Evolutionary conservation across 1,284 basidiomycete species (phyloP).

Genomic region (Cutaneotrichosporon sp.): DNA sequence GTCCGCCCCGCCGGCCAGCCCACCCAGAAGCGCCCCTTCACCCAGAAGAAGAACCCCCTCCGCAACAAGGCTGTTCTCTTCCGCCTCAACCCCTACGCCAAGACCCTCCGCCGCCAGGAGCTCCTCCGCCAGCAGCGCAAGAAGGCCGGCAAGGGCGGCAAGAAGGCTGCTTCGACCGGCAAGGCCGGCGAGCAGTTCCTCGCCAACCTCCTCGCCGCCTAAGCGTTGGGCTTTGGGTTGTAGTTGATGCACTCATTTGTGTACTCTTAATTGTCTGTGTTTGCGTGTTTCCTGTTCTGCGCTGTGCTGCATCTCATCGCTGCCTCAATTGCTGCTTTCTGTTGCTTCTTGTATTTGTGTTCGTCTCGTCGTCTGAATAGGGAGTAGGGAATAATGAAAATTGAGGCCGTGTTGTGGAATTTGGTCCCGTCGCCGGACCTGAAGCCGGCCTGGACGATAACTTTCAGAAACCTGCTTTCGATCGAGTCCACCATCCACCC

Average conservation of each 20-base stretch:
- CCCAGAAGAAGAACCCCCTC: slow-evolving; percentile 99
- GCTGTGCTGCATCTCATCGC: not conserved
- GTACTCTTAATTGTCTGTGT: not conserved
- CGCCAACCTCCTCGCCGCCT: slow-evolving; percentile 80
- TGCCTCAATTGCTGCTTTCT: not conserved
- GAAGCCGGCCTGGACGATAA: not conserved
- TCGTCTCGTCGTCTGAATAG: not conserved
- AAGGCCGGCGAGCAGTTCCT: slow-evolving; percentile 85
- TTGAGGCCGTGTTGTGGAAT: slow-evolving; percentile 6
- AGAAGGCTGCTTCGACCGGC: slow-evolving; percentile 50
- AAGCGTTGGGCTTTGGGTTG: slow-evolving; percentile 48
- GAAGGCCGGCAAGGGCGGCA: slow-evolving; percentile 48
- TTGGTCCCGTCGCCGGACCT: slow-evolving; percentile 16
- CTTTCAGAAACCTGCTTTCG: slow-evolving; percentile 4
- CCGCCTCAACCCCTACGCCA: slow-evolving; percentile 99
- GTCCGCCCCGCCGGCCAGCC: slow-evolving; percentile 70
- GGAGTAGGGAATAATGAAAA: not conserved
- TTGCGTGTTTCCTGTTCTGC: not conserved
- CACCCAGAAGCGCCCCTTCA: slow-evolving; percentile 72
- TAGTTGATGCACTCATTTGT: slow-evolving; percentile 23
- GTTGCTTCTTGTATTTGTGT: not conserved
- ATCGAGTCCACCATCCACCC: not conserved
- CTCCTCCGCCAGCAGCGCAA: slow-evolving; percentile 57
- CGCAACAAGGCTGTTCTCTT: slow-evolving; percentile 95
- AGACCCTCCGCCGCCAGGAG: slow-evolving; percentile 85